Evolutionary conservation across 345 rosid species (phyloP).

Genomic region (Eucalyptus pumila): DNA sequence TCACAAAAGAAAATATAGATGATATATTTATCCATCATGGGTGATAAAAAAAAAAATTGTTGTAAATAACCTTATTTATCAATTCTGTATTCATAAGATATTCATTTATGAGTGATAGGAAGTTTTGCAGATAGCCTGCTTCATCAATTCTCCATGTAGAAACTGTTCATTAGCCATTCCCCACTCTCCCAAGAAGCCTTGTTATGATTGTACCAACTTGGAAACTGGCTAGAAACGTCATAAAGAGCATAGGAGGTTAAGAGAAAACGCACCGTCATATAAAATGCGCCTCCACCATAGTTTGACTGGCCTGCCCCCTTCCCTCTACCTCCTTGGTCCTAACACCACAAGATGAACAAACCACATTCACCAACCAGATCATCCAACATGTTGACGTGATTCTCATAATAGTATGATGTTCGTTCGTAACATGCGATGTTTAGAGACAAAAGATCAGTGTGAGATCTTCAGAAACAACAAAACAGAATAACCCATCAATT

Average conservation of each 20-base stretch:
- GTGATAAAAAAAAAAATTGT: neutral
- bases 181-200: neutral
- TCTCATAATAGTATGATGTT: neutral
- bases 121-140: neutral
- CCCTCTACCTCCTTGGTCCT: constrained; percentile 29
- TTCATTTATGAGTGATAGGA: neutral
- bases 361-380: neutral
- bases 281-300: constrained; percentile 54
- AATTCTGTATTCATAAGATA: neutral
- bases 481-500: neutral
- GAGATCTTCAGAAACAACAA: neutral
- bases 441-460: neutral
- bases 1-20: neutral
- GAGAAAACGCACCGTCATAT: constrained; percentile 26
- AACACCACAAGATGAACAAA: neutral
- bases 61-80: neutral
- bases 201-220: neutral
- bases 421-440: neutral
- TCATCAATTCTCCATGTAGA: neutral
- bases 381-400: neutral
- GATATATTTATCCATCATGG: neutral
- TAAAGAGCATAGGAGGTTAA: neutral
- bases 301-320: constrained; percentile 31
- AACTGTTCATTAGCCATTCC: neutral
- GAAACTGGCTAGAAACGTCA: neutral